Percentiles rank a stretch among this genome's conserved stretches.
These are phyloP conservation scores for Fusarium buxicola DNA, from an alignment of 2,329 filamentous ascomycete genomes.

Conservation along the genomic window DNA sequence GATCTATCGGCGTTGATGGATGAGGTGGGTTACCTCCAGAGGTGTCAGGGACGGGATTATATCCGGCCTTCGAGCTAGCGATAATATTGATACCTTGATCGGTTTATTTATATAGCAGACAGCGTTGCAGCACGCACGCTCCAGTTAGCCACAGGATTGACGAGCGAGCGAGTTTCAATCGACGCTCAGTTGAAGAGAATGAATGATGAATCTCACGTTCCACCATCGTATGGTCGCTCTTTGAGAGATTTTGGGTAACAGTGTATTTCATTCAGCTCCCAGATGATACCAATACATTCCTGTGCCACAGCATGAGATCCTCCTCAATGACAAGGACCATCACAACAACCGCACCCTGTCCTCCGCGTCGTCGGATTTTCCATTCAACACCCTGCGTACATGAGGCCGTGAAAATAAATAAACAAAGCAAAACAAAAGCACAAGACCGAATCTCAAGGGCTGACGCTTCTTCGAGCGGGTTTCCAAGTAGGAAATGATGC, in stretches of 20 bases:
- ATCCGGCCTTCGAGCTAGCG: neutral
- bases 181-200: neutral
- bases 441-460: neutral
- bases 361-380: slow-evolving; percentile 18
- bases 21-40: neutral
- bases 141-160: neutral
- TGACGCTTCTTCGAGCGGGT: slow-evolving; percentile 9
- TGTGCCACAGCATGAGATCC: slow-evolving; percentile 1
- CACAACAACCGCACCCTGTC: slow-evolving; percentile 1
- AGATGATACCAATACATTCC: slow-evolving; percentile 20
- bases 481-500: slow-evolving; percentile 27
- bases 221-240: neutral
- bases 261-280: slow-evolving; percentile 19
- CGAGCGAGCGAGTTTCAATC: neutral
- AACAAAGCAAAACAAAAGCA: slow-evolving; percentile 24
- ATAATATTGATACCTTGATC: slow-evolving; percentile 7
- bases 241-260: neutral
- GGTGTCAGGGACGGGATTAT: neutral
- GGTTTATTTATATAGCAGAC: neutral
- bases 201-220: neutral
- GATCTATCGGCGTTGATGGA: slow-evolving; percentile 1
- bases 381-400: slow-evolving; percentile 15
- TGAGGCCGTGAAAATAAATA: slow-evolving; percentile 25
- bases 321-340: slow-evolving; percentile 1
- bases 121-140: neutral